phyloP scores from a whole-genome alignment of 2,329 filamentous ascomycete genomes.

The Ramularia endophylla region DNA sequence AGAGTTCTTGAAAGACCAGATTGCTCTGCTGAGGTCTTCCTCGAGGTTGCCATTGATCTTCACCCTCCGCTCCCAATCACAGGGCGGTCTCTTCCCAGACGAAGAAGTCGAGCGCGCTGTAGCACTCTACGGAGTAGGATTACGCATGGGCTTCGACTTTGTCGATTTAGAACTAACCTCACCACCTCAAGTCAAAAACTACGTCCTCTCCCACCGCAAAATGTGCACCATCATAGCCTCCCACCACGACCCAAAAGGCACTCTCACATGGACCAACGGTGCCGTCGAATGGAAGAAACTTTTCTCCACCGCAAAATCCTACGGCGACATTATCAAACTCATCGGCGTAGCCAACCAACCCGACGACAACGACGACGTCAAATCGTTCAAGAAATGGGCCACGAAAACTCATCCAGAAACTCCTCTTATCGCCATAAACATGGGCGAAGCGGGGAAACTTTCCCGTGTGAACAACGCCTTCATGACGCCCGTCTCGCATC shows the following conservation, averaged over 20 bases:
- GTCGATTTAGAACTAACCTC: constrained; percentile 89
- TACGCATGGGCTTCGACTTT: constrained; percentile 84
- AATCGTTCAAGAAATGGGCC: constrained; percentile 74
- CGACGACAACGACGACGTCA: constrained; percentile 81
- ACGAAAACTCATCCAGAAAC: constrained; percentile 60
- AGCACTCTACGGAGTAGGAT: constrained; percentile 68
- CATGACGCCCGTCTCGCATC: constrained; percentile 91
- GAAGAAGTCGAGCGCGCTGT: constrained; percentile 56
- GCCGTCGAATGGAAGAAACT: constrained; percentile 69
- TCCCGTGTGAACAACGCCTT: constrained; percentile 88
- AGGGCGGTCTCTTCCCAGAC: constrained; percentile 86
- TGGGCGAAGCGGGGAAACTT: constrained; percentile 81
- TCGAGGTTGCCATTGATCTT: constrained; percentile 81
- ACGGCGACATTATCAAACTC: constrained; percentile 91
- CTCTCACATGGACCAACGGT: constrained; percentile 76
- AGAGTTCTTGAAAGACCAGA: constrained; percentile 75
- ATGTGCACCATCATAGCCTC: constrained; percentile 89
- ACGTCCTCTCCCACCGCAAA: constrained; percentile 45
- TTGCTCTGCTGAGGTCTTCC: constrained; percentile 68
- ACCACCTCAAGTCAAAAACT: constrained; percentile 66
- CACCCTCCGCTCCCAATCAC: constrained; percentile 76
- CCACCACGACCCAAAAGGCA: constrained; percentile 78
- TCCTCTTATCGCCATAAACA: constrained; percentile 94
- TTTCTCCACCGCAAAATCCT: constrained; percentile 85
- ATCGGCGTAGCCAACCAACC: constrained; percentile 71